Evolutionary conservation across 495 filamentous ascomycete genomes (phyloP).

Genomic region (Cenococcum geophilum): DNA sequence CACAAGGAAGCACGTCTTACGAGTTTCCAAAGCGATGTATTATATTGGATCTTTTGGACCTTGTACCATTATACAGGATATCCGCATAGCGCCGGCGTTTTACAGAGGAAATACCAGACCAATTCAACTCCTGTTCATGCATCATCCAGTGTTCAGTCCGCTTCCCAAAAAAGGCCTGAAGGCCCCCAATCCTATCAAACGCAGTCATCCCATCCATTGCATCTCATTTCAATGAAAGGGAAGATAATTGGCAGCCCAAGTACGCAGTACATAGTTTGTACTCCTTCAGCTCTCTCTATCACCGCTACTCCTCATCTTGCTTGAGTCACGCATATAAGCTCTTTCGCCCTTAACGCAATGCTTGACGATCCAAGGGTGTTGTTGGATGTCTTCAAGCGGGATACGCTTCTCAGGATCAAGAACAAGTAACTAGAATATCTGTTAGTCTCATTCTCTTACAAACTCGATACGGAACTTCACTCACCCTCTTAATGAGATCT

Average conservation of each 20-base stretch:
- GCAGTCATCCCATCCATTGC: neutral
- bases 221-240: neutral
- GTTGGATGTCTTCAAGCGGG: constrained; percentile 78
- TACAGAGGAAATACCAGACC: neutral
- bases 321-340: constrained; percentile 32
- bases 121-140: constrained; percentile 1
- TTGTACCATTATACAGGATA: constrained; percentile 1
- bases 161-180: neutral
- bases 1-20: neutral
- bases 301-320: constrained; percentile 5
- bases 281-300: constrained; percentile 1
- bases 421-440: constrained; percentile 64
- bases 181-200: neutral
- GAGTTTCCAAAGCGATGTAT: neutral
- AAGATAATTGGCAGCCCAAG: neutral
- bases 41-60: neutral
- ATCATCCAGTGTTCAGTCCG: neutral
- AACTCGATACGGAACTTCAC: constrained; percentile 19
- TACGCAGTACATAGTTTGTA: neutral
- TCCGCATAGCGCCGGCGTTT: constrained; percentile 1
- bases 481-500: constrained; percentile 86
- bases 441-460: constrained; percentile 5
- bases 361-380: constrained; percentile 95
- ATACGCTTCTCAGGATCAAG: constrained; percentile 92
- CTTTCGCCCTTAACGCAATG: constrained; percentile 79